These are phyloP conservation scores for Apiotrichum montevideense DNA, from an alignment of 1,284 basidiomycete genomes.

Conservation along the genomic window DNA sequence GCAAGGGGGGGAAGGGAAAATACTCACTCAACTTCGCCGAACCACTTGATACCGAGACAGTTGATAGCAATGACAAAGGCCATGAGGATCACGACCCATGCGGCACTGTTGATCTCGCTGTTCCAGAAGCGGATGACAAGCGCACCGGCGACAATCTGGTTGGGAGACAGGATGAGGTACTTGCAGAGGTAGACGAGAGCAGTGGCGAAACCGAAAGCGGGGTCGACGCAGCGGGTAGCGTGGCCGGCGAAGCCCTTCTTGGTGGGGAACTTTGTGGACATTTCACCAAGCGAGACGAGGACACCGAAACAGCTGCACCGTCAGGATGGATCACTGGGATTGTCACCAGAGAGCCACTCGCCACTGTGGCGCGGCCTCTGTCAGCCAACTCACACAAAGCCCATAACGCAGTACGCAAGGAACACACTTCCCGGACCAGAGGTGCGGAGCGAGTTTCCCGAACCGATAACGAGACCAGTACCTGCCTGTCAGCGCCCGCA, in stretches of 20 bases:
- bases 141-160: constrained; percentile 46
- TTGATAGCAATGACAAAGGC: constrained; percentile 50
- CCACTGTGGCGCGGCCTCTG: too few relatives aligned
- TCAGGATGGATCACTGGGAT: not conserved
- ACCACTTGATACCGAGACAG: constrained; percentile 64
- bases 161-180: constrained; percentile 54
- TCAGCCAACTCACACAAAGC: constrained; percentile 23
- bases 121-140: constrained; percentile 44
- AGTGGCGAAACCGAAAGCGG: constrained; percentile 34
- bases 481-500: constrained; percentile 8
- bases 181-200: constrained; percentile 45
- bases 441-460: constrained; percentile 44
- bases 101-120: constrained; percentile 32
- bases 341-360: too few relatives aligned
- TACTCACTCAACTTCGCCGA: constrained; percentile 59
- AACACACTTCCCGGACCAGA: constrained; percentile 50
- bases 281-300: constrained; percentile 44
- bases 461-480: constrained; percentile 71
- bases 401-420: constrained; percentile 48
- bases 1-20: not conserved
- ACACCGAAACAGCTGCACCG: constrained; percentile 23
- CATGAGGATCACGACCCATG: constrained; percentile 46
- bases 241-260: constrained; percentile 43
- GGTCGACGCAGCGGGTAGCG: constrained; percentile 36
- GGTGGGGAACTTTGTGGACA: constrained; percentile 38